Evolutionary conservation across 192 early-diverging fungal species (phyloP).

Genomic region (Coemansia sp.): DNA sequence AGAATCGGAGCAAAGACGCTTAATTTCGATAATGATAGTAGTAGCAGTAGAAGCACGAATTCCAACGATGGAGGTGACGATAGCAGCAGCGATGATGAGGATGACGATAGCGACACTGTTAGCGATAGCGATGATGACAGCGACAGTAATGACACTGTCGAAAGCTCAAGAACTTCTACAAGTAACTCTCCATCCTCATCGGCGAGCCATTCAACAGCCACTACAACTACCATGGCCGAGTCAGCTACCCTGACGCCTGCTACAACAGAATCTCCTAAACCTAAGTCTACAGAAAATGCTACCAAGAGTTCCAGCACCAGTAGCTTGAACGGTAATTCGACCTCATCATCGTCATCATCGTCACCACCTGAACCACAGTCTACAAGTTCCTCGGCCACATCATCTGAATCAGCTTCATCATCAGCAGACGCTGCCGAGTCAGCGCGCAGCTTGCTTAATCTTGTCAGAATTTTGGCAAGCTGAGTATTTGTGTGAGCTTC

Average conservation of each 20-base stretch:
- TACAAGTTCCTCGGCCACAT: neutral
- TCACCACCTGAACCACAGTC: neutral
- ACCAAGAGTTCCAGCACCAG: neutral
- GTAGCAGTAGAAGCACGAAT: neutral
- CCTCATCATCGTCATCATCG: neutral
- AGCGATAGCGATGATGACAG: conserved; percentile 17
- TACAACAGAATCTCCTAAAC: neutral
- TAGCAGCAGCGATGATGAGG: conserved; percentile 14
- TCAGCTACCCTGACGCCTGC: neutral
- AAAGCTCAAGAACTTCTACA: neutral
- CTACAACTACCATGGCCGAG: neutral
- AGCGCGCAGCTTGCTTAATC: neutral
- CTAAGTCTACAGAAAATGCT: neutral
- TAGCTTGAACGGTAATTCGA: too few relatives aligned
- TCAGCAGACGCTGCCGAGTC: neutral
- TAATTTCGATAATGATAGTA: neutral
- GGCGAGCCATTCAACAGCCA: neutral
- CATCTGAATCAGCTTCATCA: neutral
- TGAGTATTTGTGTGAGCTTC: neutral
- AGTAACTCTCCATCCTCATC: neutral
- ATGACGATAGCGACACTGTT: conserved; percentile 1
- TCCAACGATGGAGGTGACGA: conserved; percentile 8
- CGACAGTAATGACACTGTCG: conserved; percentile 10
- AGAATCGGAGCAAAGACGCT: neutral
- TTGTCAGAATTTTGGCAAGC: conserved; percentile 1